Evolutionary conservation across 345 rosid genomes (phyloP), one percentile per base, ranked within the genome.

Genomic region (Cardamine occulta): DNA sequence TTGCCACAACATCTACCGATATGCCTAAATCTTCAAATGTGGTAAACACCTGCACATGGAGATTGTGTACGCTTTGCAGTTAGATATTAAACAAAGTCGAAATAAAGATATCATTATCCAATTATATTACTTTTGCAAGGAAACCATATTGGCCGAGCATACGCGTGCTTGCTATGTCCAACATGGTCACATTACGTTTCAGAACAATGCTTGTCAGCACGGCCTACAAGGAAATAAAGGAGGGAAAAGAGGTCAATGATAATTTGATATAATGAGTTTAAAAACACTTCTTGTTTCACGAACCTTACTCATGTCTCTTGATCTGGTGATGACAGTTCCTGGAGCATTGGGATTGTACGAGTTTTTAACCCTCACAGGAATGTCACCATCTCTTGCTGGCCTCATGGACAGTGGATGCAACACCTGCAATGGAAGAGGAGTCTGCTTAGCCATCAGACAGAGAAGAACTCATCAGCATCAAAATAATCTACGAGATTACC

Each of bases 81-180:
- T 29, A 69, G n/a, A 54, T 53, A 65, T 32, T 26, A 31, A 19
- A 47, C 60, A 55, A 34, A 42, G 31, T 68, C 60, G 3, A 23
- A 23, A 68, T 12, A 23, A 18, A 26, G 18, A 81, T 45, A 48
- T 15, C 55, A 75, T 45, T 45, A 68, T 63, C 42, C 28, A 54
- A 6, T 35, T 32, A 69, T 7, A 62, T 80, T 75, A 89, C 97
- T 89, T 87, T 93, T 19, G 98, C 96, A 70, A 93, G 97, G 80
- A 93, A 93, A 69, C 97, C 98, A 85, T 56, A 88, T 76, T 91
- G 97, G 56, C 98, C 97, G 34, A 93, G 97, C 98, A 93, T 93
- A 68, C 97, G 97, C 26, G 96, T 91, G 78, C 98, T 93, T 51
- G 82, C 97, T 39, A 91, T 91, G 80, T 93, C 98, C 85, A 93